These are phyloP conservation scores for Podaxis rugospora DNA, from an alignment of 768 basidiomycete species.

Conservation along the genomic window DNA sequence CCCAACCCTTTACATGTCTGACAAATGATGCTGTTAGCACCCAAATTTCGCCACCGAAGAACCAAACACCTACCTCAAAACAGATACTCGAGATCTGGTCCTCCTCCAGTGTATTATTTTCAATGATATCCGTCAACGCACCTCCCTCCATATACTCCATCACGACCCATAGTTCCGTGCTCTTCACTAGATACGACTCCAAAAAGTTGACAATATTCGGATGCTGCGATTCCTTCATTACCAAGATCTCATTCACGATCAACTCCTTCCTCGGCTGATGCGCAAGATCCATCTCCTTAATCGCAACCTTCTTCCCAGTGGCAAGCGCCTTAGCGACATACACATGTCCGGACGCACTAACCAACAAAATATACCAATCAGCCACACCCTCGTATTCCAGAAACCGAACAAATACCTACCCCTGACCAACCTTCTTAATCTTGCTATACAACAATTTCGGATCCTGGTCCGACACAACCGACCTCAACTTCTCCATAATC, in stretches of 20 bases:
- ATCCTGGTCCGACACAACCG: slow-evolving; percentile 83
- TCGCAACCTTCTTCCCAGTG: slow-evolving; percentile 86
- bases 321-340: slow-evolving; percentile 92
- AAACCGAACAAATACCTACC: slow-evolving; percentile 50
- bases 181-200: slow-evolving; percentile 85
- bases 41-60: neutral
- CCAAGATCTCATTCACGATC: slow-evolving; percentile 96
- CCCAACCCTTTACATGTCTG: slow-evolving; percentile 95
- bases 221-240: slow-evolving; percentile 98
- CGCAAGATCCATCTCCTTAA: slow-evolving; percentile 97
- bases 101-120: slow-evolving; percentile 92
- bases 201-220: slow-evolving; percentile 97
- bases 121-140: slow-evolving; percentile 95
- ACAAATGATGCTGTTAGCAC: neutral
- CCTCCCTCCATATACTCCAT: slow-evolving; percentile 99
- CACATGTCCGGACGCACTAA: slow-evolving; percentile 93
- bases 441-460: slow-evolving; percentile 90
- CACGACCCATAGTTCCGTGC: slow-evolving; percentile 91
- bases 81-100: slow-evolving; percentile 93
- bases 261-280: slow-evolving; percentile 96
- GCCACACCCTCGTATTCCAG: slow-evolving; percentile 8
- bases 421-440: slow-evolving; percentile 98
- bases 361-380: slow-evolving; percentile 14
- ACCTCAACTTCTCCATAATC: slow-evolving; percentile 95
- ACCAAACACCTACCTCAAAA: slow-evolving; percentile 63